phyloP scores from a whole-genome alignment of 2,329 filamentous ascomycete genomes.

The Trichophyton simii region DNA sequence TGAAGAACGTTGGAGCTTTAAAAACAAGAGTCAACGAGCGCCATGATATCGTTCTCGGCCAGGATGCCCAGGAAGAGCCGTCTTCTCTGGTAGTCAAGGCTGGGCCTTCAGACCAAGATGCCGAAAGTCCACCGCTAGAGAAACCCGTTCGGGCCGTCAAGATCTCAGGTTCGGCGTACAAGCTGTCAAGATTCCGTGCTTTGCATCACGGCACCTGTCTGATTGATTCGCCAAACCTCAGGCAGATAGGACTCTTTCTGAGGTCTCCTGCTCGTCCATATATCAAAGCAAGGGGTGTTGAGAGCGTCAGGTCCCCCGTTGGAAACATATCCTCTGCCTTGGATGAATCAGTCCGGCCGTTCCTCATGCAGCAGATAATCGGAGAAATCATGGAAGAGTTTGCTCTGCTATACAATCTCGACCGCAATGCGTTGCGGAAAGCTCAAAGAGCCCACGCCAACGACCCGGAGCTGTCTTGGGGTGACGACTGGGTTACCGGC shows the following conservation, averaged over 20 bases:
- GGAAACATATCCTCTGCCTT: constrained; percentile 57
- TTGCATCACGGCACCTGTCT: constrained; percentile 91
- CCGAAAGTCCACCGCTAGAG: constrained; percentile 31
- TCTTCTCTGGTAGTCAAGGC: constrained; percentile 11
- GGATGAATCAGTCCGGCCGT: constrained; percentile 31
- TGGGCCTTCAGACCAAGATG: constrained; percentile 28
- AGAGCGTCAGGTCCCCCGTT: constrained; percentile 77
- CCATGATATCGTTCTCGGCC: constrained; percentile 79
- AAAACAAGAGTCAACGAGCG: constrained; percentile 68
- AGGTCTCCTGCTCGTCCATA: constrained; percentile 64
- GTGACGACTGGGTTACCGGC: constrained; percentile 27
- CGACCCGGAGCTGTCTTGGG: constrained; percentile 23
- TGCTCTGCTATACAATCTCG: constrained; percentile 48
- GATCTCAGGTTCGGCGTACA: constrained; percentile 89
- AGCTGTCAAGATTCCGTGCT: constrained; percentile 66
- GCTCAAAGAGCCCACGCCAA: constrained; percentile 24
- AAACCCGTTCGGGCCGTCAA: constrained; percentile 46
- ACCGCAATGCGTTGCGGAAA: constrained; percentile 22
- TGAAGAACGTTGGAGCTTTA: constrained; percentile 39
- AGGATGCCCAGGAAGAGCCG: constrained; percentile 22
- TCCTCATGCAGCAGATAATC: constrained; percentile 38
- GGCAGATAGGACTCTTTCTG: constrained; percentile 55
- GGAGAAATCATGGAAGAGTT: constrained; percentile 54
- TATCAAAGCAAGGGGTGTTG: constrained; percentile 72
- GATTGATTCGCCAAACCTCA: constrained; percentile 61